Base-by-base conservation (phyloP, 2,329 filamentous ascomycete species). In the Fusarium armeniacum region DNA sequence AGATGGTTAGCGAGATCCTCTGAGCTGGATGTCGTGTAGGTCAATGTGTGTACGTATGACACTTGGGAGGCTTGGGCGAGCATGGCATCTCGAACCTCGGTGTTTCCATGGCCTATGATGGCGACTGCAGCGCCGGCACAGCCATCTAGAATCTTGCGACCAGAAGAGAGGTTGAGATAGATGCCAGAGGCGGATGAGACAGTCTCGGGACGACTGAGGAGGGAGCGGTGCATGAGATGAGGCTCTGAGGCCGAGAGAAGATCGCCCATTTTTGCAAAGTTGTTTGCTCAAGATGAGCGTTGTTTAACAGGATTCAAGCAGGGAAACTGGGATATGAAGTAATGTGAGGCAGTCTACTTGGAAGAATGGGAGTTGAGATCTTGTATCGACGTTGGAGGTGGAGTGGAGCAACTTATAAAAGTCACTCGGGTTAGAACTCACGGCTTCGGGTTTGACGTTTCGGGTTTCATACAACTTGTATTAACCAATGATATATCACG, bases 61-160 rank as follows among this genome's bases (percentile, higher is more conserved):
- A 91, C 80, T 45, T 86, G 75, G 49, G 85, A 81, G 68, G 91
- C 81, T 71, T 93, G 91, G 15, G 82, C 73, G 6, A 81, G 78
- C 41, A 93, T 84, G 1, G 90, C 91, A 4, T 85, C 80, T 15
- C 82, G 82, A 15, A 94, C 87, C 49, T 89, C 82, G 43, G 83
- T 74, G 53, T 90, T 85, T 32, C 87, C 88, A 71, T 93, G 89
- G 9, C 92, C 93, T 12, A 95, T 81, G 74, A 24, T 56, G 30
- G 76, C 58, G 4, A 77, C 76, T 33, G 90, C 91, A 5, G 92
- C 90, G 22, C 93, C 93, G 30, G 90, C 87, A 22, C 90, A 91
- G 2, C 88, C 90, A 76, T 96, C 93, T 16, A 94, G 85, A 44
- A 96, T 72, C 1, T 46, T 60, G 16, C 65, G 67, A 18, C 74